These are phyloP conservation scores for Acanthamoeba culbertsoni DNA, from an alignment of 208 protist species.

Conservation along the genomic window DNA sequence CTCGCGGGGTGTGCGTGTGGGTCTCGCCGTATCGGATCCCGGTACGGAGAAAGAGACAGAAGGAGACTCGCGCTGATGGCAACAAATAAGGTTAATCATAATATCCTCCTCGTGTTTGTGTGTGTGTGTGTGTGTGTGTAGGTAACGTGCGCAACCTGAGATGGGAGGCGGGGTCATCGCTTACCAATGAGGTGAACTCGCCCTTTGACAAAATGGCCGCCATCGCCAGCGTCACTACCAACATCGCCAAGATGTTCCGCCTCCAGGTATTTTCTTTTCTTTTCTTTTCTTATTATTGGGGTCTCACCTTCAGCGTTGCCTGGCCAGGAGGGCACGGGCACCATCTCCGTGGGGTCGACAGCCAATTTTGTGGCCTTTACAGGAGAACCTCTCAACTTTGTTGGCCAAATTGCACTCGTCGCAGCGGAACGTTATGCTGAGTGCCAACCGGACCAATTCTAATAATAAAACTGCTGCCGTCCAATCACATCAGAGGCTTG, in stretches of 20 bases:
- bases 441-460: conserved; percentile 20
- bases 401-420: not conserved
- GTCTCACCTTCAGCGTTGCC: not conserved
- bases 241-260: not conserved
- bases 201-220: not conserved
- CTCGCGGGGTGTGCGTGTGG: not conserved
- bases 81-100: too few relatives aligned
- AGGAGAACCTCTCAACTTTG: not conserved
- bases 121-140: too few relatives aligned
- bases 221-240: not conserved
- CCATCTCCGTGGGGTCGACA: not conserved
- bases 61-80: not conserved
- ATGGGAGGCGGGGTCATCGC: not conserved
- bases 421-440: not conserved
- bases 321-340: not conserved
- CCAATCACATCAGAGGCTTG: too few relatives aligned
- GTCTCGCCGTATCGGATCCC: not conserved
- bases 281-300: too few relatives aligned
- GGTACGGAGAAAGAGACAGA: not conserved
- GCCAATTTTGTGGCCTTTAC: not conserved
- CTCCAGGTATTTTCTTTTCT: not conserved
- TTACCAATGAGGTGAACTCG: not conserved
- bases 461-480: too few relatives aligned
- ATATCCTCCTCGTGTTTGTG: too few relatives aligned
- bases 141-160: conserved; percentile 27